Evolutionary conservation across 2,329 filamentous ascomycete species (phyloP).

Genomic region (Colletotrichum karsti): DNA sequence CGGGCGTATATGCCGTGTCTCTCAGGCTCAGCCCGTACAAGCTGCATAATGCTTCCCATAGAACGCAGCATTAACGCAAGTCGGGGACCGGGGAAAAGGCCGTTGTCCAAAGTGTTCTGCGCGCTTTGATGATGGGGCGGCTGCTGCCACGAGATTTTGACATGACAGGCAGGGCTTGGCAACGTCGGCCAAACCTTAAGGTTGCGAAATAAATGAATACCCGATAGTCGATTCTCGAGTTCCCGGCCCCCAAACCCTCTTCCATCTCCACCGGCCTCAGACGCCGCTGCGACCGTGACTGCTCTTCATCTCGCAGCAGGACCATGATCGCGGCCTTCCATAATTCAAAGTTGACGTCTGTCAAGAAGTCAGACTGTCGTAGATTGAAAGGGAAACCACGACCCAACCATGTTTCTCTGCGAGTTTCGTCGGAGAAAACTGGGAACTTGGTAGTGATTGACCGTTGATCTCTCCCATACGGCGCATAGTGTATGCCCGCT

Average conservation of each 20-base stretch:
- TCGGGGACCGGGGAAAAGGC: not conserved
- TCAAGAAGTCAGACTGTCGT: not conserved
- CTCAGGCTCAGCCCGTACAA: not conserved
- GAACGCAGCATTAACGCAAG: not conserved
- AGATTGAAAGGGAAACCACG: not conserved
- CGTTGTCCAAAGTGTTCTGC: not conserved
- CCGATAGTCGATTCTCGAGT: not conserved
- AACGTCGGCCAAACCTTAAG: constrained; percentile 10
- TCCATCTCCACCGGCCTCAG: constrained; percentile 11
- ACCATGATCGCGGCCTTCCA: not conserved
- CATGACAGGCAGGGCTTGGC: constrained; percentile 17
- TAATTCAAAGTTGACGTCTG: not conserved
- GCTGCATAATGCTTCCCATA: not conserved
- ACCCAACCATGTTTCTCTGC: not conserved
- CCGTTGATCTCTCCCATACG: constrained; percentile 13
- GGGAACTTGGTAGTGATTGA: not conserved
- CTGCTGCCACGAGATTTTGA: constrained; percentile 9
- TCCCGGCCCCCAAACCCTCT: not conserved
- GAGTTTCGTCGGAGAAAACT: constrained; percentile 14
- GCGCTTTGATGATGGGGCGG: not conserved
- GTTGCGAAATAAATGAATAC: not conserved
- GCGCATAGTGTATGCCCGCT: constrained; percentile 2
- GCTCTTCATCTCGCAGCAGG: not conserved
- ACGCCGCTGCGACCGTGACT: constrained; percentile 5
- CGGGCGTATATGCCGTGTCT: not conserved